A percentile compares a stretch with the other conserved stretches of the same genome.
Evolutionary conservation across 257 asterid genomes (phyloP).

Genomic region (Ehretia macrophylla): DNA sequence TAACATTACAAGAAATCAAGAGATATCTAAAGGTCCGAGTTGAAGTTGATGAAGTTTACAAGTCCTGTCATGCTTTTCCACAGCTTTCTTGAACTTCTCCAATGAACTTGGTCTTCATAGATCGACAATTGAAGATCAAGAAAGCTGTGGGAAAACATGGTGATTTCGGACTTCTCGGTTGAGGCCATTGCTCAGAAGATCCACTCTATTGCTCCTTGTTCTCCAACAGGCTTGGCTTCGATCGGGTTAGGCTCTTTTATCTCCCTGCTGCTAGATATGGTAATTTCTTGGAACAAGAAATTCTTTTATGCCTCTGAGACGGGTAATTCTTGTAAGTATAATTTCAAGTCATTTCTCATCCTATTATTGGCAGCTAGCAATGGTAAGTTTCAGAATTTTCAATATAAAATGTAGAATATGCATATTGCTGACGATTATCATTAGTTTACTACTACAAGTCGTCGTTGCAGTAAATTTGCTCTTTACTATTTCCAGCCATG

Average conservation of each 20-base stretch:
- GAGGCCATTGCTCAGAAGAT: neutral
- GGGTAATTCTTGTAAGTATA: too few relatives aligned
- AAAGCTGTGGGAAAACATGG: conserved; percentile 65
- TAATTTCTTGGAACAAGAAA: conserved; percentile 10
- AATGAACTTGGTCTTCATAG: conserved; percentile 3
- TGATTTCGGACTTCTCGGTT: conserved; percentile 32
- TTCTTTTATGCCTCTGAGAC: neutral
- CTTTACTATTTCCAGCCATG: too few relatives aligned
- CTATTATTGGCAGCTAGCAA: too few relatives aligned
- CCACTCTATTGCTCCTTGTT: neutral
- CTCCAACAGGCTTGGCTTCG: neutral
- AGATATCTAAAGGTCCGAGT: too few relatives aligned
- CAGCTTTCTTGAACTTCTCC: conserved; percentile 94
- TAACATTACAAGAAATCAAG: too few relatives aligned
- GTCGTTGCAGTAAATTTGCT: too few relatives aligned
- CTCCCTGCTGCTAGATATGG: conserved; percentile 5
- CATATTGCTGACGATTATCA: too few relatives aligned
- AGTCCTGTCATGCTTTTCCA: conserved; percentile 83
- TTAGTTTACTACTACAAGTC: too few relatives aligned
- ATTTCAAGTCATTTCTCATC: too few relatives aligned
- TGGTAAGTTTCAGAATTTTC: too few relatives aligned
- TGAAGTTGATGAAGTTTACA: neutral
- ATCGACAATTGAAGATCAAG: conserved; percentile 35
- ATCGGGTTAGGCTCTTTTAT: neutral
- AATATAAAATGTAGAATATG: too few relatives aligned